phyloP scores from a whole-genome alignment of 352 stramenopile genomes.

The Phytopythium kandeliae region DNA sequence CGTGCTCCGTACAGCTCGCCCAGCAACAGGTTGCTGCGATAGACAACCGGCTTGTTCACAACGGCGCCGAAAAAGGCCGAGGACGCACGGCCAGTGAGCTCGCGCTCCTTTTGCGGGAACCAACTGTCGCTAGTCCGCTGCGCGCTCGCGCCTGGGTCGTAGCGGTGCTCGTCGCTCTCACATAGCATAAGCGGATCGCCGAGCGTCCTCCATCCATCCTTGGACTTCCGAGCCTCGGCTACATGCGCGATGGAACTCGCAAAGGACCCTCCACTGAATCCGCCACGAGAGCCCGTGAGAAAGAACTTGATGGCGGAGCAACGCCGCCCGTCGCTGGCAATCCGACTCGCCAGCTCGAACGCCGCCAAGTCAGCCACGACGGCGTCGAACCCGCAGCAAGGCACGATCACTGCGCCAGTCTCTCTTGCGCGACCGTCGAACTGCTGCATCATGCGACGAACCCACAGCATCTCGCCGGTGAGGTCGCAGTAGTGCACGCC shows the following conservation, averaged over 20 bases:
- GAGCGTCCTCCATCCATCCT: conserved; percentile 7
- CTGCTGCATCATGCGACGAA: conserved; percentile 52
- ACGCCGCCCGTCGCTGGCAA: conserved; percentile 16
- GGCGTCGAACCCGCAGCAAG: conserved; percentile 80
- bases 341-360: conserved; percentile 33
- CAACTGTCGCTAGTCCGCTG: conserved; percentile 16
- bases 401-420: conserved; percentile 70
- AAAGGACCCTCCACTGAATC: conserved; percentile 42
- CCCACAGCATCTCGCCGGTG: conserved; percentile 84
- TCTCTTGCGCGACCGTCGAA: conserved; percentile 43
- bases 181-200: conserved; percentile 31
- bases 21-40: conserved; percentile 54
- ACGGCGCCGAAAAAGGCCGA: conserved; percentile 58
- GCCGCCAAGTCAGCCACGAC: conserved; percentile 71
- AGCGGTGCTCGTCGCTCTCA: conserved; percentile 1
- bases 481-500: conserved; percentile 90
- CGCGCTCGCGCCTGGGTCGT: conserved; percentile 12
- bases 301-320: conserved; percentile 23
- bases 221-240: conserved; percentile 9
- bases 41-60: conserved; percentile 74
- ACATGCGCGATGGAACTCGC: conserved; percentile 21
- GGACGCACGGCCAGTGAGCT: conserved; percentile 30
- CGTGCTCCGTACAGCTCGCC: conserved; percentile 32
- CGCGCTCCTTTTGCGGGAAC: conserved; percentile 42
- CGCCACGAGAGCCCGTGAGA: conserved; percentile 20